Percentiles rank a stretch among this genome's conserved stretches.
These are phyloP conservation scores for Lablab purpureus DNA, from an alignment of 306 rosid species.

Conservation along the genomic window DNA sequence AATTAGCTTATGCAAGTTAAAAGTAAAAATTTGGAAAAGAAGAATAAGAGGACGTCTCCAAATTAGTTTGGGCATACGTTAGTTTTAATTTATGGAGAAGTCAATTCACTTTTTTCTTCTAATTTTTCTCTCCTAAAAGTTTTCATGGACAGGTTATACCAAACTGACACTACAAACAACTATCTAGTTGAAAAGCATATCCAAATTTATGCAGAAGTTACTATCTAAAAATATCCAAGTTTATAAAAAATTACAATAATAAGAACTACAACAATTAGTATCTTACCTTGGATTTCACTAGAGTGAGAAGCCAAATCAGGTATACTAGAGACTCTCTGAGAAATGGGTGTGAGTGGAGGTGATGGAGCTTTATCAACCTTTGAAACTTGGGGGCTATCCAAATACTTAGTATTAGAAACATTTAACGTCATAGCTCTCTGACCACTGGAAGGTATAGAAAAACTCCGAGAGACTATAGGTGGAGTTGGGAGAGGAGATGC, in stretches of 20 bases:
- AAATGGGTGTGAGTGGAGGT: conserved; percentile 77
- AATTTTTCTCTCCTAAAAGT: too few relatives aligned
- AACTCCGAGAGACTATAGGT: conserved; percentile 80
- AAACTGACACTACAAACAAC: neutral
- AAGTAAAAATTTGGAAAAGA: too few relatives aligned
- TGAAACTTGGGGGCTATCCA: conserved; percentile 67
- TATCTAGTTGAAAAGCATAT: conserved; percentile 38
- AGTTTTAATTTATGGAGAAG: too few relatives aligned
- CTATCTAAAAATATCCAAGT: conserved; percentile 7
- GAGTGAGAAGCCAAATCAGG: conserved; percentile 67
- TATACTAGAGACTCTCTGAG: conserved; percentile 55
- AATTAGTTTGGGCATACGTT: too few relatives aligned
- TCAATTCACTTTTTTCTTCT: too few relatives aligned
- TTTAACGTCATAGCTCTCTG: conserved; percentile 72
- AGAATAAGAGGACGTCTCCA: too few relatives aligned
- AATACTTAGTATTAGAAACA: conserved; percentile 63
- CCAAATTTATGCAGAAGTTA: neutral
- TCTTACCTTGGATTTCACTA: conserved; percentile 70
- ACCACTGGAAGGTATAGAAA: conserved; percentile 84
- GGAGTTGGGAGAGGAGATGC: conserved; percentile 95
- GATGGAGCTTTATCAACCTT: conserved; percentile 69
- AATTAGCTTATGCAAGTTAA: too few relatives aligned
- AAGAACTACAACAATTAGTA: conserved; percentile 34
- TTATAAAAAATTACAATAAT: conserved; percentile 6
- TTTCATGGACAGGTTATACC: too few relatives aligned